These are phyloP conservation scores for Albophoma yamanashiensis DNA, from an alignment of 2,329 filamentous ascomycete species.

Conservation along the genomic window DNA sequence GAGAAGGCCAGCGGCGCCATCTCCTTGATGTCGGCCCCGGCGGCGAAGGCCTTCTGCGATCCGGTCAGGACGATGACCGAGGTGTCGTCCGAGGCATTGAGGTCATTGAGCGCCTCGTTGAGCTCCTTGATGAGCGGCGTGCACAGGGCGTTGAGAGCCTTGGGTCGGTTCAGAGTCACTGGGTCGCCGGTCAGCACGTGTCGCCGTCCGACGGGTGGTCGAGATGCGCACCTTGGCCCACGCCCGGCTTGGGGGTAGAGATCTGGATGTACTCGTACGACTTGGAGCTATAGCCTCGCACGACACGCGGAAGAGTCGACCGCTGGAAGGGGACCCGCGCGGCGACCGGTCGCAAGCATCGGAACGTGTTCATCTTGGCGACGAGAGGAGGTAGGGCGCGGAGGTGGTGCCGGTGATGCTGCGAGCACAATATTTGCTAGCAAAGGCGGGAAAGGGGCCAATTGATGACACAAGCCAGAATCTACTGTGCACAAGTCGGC, in stretches of 20 bases:
- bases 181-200: constrained; percentile 3
- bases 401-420: not conserved
- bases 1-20: constrained; percentile 91
- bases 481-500: not conserved
- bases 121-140: constrained; percentile 86
- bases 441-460: not conserved
- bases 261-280: constrained; percentile 75
- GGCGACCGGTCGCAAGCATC: constrained; percentile 49
- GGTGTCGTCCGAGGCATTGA: constrained; percentile 60
- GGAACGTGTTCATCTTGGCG: constrained; percentile 39
- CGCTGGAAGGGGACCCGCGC: constrained; percentile 35
- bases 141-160: constrained; percentile 88
- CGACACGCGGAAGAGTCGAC: constrained; percentile 43
- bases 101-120: constrained; percentile 62
- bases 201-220: constrained; percentile 2
- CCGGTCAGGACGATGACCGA: constrained; percentile 79
- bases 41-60: constrained; percentile 82
- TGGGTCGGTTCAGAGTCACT: constrained; percentile 92
- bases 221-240: constrained; percentile 62
- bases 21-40: constrained; percentile 97
- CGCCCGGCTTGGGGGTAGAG: constrained; percentile 75
- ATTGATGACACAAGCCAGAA: not conserved
- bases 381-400: not conserved
- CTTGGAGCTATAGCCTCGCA: constrained; percentile 40
- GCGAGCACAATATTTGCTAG: not conserved